These are phyloP conservation scores for Ustilago loliicola DNA, from an alignment of 1,284 basidiomycete genomes.

Conservation along the genomic window DNA sequence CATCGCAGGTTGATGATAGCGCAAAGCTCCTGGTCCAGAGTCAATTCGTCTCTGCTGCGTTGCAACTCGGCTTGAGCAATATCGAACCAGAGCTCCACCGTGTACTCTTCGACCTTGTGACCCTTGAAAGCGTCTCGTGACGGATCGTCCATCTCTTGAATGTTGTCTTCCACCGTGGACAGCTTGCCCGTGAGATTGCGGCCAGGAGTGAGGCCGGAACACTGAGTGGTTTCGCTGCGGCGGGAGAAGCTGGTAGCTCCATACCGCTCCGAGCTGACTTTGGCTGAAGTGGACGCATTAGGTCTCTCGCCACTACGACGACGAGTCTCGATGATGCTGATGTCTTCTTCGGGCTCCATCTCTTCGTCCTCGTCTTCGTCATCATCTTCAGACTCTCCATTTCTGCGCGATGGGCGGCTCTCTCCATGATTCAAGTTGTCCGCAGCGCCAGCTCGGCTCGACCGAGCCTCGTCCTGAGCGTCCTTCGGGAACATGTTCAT, in stretches of 20 bases:
- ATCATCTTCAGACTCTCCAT: background rate
- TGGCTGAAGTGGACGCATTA: background rate
- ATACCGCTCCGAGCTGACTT: constrained; percentile 18
- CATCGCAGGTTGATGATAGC: constrained; percentile 48
- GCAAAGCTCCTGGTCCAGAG: constrained; percentile 43
- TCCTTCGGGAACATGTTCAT: constrained; percentile 32
- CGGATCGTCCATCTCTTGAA: constrained; percentile 45
- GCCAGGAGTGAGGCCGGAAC: constrained; percentile 2
- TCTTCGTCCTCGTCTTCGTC: constrained; percentile 26
- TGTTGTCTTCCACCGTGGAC: constrained; percentile 38
- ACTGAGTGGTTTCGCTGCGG: background rate
- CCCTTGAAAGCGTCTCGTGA: constrained; percentile 33
- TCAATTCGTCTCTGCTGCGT: constrained; percentile 35
- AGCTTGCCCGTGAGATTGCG: constrained; percentile 42
- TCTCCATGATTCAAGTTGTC: constrained; percentile 6
- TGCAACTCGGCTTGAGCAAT: constrained; percentile 42
- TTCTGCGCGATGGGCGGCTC: background rate
- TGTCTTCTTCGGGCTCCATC: constrained; percentile 31
- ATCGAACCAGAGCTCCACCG: constrained; percentile 51
- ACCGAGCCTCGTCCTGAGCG: constrained; percentile 14
- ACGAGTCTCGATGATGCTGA: constrained; percentile 20
- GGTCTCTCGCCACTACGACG: background rate
- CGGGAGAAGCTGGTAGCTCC: constrained; percentile 37
- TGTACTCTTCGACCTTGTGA: constrained; percentile 34
- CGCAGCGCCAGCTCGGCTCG: background rate